phyloP scores from a whole-genome alignment of 177 flowering plant genomes.

The Vitis hybrid region DNA sequence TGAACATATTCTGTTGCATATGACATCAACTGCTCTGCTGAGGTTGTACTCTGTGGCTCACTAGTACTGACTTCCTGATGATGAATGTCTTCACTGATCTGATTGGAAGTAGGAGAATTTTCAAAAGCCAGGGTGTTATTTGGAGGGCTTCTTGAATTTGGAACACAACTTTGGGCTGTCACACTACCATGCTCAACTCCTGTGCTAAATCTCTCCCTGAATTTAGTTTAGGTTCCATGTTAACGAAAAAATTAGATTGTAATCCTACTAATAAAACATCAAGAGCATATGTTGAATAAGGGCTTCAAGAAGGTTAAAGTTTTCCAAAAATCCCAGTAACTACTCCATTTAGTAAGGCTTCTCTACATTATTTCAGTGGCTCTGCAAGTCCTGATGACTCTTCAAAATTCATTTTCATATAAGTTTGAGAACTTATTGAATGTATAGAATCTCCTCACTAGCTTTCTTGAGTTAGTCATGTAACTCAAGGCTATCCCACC shows the following conservation, averaged over 20 bases:
- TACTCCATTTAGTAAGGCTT: too few species aligned
- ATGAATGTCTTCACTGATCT: slow-evolving; percentile 5
- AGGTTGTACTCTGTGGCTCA: slow-evolving; percentile 12
- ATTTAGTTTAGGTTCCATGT: neutral
- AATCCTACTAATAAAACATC: too few species aligned
- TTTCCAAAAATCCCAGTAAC: too few species aligned
- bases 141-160: slow-evolving; percentile 11
- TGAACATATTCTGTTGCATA: slow-evolving; percentile 18
- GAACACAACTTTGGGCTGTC: slow-evolving; percentile 1
- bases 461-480: too few species aligned
- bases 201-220: slow-evolving; percentile 50
- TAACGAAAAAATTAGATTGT: neutral
- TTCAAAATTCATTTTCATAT: too few species aligned
- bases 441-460: too few species aligned
- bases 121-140: slow-evolving; percentile 1
- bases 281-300: too few species aligned
- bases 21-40: slow-evolving; percentile 11
- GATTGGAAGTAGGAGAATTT: slow-evolving; percentile 9
- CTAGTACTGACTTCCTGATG: slow-evolving; percentile 9
- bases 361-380: too few species aligned
- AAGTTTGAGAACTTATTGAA: too few species aligned
- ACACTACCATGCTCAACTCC: slow-evolving; percentile 8
- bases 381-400: too few species aligned
- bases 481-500: too few species aligned
- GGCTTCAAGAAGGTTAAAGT: too few species aligned